Base-by-base conservation (phyloP, 169 alveolate species). In the Blepharisma undulans region DNA sequence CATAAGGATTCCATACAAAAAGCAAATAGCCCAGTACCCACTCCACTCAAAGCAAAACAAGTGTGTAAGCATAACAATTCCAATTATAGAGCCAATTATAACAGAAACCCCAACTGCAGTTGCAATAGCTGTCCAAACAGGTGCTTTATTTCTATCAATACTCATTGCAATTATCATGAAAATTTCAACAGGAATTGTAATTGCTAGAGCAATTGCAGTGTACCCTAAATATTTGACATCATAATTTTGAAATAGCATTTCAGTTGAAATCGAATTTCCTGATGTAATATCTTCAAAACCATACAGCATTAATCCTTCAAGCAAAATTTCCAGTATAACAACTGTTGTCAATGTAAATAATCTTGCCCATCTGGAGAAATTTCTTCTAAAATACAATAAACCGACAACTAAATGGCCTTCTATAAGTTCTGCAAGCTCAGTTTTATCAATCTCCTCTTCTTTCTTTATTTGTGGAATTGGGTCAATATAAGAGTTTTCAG, bases 361-460 rank as follows among this genome's bases (percentile, higher is more conserved):
- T 33, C 88, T n/a, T 16, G 12, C 25, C 12, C 18, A n/a, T 22
- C 88, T 19, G 14, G 19, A 16, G 72, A 80, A 80, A 16, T 80
- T 22, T 16, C n/a, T 80, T n/a, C 74, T 16, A 80, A 30, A 25
- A 33, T 18, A 18, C 14, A 32, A 22, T 29, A 80, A 33, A 18
- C 88, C 88, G 18, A 80, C 14, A 25, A 22, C 74, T 10, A 80
- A 72, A 33, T 80, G 88, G 21, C 88, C 88, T 80, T 80, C 88
- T 18, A 80, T 14, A 12, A 80, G 72, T 18, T 32, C 16, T 33
- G 12, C 22, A 22, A 80, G 32, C n/a, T 12, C 10, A 25, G 25
- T 10, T 22, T 19, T 25, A 27, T 12, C 22, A 16, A 10, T 14
- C 18, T 10, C 16, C 10, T 12, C 25, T 12, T 12, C 32, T 25